Conservation (phyloP, 805 yeast species). For the Saccharomycopsis fodiens region DNA sequence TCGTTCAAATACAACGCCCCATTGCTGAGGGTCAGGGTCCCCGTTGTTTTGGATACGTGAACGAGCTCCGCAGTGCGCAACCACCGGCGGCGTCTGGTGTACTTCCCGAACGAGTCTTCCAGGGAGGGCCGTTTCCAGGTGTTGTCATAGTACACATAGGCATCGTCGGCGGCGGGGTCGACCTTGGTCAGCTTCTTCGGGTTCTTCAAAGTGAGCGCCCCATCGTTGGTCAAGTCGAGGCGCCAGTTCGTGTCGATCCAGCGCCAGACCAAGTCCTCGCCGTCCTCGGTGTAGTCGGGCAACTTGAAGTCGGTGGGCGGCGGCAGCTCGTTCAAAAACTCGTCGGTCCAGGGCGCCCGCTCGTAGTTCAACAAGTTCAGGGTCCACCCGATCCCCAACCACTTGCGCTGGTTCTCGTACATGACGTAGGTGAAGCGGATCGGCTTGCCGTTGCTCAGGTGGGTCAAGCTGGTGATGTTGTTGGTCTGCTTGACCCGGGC, state of each 20-base stretch:
- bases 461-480: constrained; percentile 15
- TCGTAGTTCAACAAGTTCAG: constrained; percentile 85
- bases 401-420: constrained; percentile 90
- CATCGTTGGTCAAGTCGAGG: constrained; percentile 81
- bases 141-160: constrained; percentile 82
- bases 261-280: constrained; percentile 74
- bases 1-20: constrained; percentile 16
- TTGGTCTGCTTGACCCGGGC: constrained; percentile 25
- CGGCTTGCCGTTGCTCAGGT: constrained; percentile 33
- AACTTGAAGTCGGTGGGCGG: constrained; percentile 70
- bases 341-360: constrained; percentile 96
- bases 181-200: constrained; percentile 39
- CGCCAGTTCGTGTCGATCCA: constrained; percentile 96
- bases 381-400: constrained; percentile 99
- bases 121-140: constrained; percentile 90
- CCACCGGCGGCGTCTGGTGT: constrained; percentile 95
- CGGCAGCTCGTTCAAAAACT: constrained; percentile 78
- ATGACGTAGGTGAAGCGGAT: constrained; percentile 86
- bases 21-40: constrained; percentile 15
- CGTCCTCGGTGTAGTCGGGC: constrained; percentile 60
- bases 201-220: constrained; percentile 65
- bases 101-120: constrained; percentile 82
- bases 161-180: constrained; percentile 73
- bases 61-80: constrained; percentile 86
- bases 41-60: constrained; percentile 24